A percentile compares a stretch with the other conserved stretches of the same genome.
Evolutionary conservation across 2,329 filamentous ascomycete species (phyloP).

Genomic region (Colletotrichum higginsianum): DNA sequence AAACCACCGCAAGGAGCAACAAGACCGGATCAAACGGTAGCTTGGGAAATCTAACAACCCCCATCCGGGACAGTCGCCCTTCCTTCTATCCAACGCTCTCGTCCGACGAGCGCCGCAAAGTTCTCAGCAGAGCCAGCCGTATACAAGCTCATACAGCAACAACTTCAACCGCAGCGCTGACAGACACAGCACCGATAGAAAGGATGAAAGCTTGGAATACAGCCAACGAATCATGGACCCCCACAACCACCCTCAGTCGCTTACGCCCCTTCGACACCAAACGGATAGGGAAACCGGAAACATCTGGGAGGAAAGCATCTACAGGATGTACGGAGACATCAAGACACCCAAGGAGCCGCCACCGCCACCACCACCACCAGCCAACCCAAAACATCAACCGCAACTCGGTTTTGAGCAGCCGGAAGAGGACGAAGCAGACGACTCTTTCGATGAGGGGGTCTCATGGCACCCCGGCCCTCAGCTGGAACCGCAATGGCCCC

Average conservation of each 20-base stretch:
- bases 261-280: constrained; percentile 6
- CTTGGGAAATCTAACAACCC: constrained; percentile 36
- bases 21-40: constrained; percentile 14
- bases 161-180: constrained; percentile 37
- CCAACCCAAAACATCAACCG: constrained; percentile 5
- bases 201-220: constrained; percentile 16
- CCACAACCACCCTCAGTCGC: not conserved
- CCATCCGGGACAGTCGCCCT: constrained; percentile 39
- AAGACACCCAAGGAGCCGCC: constrained; percentile 34
- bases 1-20: constrained; percentile 18
- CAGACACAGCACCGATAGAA: constrained; percentile 34
- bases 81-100: constrained; percentile 22
- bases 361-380: constrained; percentile 6
- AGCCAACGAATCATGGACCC: constrained; percentile 16
- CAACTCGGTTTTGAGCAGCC: constrained; percentile 6
- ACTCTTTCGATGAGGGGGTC: constrained; percentile 33
- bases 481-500: constrained; percentile 5
- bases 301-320: constrained; percentile 38
- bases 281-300: not conserved
- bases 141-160: constrained; percentile 39
- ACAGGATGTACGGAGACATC: constrained; percentile 37
- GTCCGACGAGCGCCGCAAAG: constrained; percentile 13
- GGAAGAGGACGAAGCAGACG: constrained; percentile 11
- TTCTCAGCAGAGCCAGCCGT: constrained; percentile 17
- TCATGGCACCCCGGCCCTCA: constrained; percentile 14